phyloP scores from a whole-genome alignment of 1,284 basidiomycete species.

The Heliocybe sulcata region DNA sequence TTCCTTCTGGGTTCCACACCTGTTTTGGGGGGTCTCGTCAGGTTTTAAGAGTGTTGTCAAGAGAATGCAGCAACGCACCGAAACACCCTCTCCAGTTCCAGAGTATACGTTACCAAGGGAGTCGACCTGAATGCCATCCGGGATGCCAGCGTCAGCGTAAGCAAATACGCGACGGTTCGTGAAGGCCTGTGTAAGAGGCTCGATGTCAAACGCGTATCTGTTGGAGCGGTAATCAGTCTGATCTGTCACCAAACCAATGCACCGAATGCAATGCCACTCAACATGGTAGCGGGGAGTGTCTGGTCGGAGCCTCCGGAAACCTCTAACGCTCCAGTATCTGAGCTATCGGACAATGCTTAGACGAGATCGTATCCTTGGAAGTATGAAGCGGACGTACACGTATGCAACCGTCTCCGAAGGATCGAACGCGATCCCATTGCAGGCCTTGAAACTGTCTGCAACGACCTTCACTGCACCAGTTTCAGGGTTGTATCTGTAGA shows the following conservation, averaged over 20 bases:
- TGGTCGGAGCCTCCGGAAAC: constrained; percentile 52
- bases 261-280: not conserved
- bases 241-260: not conserved
- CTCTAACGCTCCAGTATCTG: constrained; percentile 41
- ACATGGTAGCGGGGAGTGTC: constrained; percentile 66
- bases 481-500: constrained; percentile 64
- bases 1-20: constrained; percentile 60
- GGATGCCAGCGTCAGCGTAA: constrained; percentile 57
- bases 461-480: constrained; percentile 61
- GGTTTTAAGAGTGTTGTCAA: not conserved
- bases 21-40: constrained; percentile 17
- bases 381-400: constrained; percentile 36
- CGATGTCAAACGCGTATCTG: constrained; percentile 72
- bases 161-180: constrained; percentile 67
- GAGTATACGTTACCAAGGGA: constrained; percentile 61
- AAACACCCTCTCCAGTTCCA: constrained; percentile 66
- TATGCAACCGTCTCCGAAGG: constrained; percentile 60
- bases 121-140: constrained; percentile 57
- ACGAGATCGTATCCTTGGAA: too few relatives aligned
- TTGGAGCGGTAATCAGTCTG: not conserved
- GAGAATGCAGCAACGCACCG: constrained; percentile 28
- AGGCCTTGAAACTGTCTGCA: constrained; percentile 57
- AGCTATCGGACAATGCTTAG: constrained; percentile 23
- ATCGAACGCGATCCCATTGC: constrained; percentile 66
- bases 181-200: constrained; percentile 46